These are phyloP conservation scores for Candida frijolesensis DNA, from an alignment of 1,139 yeast species.

Conservation along the genomic window DNA sequence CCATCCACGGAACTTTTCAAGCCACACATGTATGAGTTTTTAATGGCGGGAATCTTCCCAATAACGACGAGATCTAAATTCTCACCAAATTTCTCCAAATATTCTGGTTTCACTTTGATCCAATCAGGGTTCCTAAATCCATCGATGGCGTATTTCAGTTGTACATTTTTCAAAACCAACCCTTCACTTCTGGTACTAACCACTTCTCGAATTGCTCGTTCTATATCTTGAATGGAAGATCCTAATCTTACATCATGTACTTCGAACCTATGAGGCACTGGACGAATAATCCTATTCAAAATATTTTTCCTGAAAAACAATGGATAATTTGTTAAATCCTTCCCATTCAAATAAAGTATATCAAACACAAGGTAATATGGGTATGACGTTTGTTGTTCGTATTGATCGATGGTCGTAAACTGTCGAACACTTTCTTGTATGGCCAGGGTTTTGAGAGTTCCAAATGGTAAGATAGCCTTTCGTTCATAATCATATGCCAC, in stretches of 20 bases:
- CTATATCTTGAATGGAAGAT: constrained; percentile 52
- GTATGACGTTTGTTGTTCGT: constrained; percentile 41
- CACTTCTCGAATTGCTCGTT: constrained; percentile 56
- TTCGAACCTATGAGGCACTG: constrained; percentile 57
- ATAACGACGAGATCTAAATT: constrained; percentile 78
- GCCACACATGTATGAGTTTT: constrained; percentile 79
- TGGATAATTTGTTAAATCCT: constrained; percentile 55
- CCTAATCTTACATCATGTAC: constrained; percentile 52
- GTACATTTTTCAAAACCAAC: constrained; percentile 68
- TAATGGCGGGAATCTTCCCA: constrained; percentile 75
- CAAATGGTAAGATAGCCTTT: constrained; percentile 71
- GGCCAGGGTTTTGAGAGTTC: constrained; percentile 74
- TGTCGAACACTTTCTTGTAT: constrained; percentile 51
- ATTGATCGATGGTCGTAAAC: constrained; percentile 41
- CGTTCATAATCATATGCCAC: constrained; percentile 76
- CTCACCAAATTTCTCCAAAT: constrained; percentile 82
- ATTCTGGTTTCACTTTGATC: constrained; percentile 92
- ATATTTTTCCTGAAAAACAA: constrained; percentile 58
- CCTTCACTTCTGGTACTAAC: constrained; percentile 79
- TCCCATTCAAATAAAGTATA: constrained; percentile 66
- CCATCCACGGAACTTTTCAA: constrained; percentile 42
- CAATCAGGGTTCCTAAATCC: constrained; percentile 65
- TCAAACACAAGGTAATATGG: constrained; percentile 78
- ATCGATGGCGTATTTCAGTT: constrained; percentile 61
- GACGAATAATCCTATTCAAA: constrained; percentile 48